Percentiles rank a stretch among this genome's conserved stretches.
Evolutionary conservation across 306 rosid species (phyloP).

Genomic region (Cucumis cinereus): DNA sequence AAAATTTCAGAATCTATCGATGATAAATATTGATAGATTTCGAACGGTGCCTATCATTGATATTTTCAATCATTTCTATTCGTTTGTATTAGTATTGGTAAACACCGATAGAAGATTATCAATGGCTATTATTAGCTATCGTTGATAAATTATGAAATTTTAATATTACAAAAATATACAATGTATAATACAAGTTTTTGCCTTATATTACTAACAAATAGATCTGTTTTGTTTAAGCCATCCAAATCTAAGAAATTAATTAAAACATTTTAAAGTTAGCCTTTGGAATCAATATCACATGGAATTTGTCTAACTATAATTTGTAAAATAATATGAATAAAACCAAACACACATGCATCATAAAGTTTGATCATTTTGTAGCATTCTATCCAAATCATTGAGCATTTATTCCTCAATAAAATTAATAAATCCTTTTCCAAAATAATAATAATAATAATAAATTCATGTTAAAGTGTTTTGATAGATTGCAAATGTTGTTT

Average conservation of each 20-base stretch:
- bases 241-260: background rate
- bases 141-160: no score
- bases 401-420: background rate
- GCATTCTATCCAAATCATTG: background rate
- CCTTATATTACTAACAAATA: no score
- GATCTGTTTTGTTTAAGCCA: background rate
- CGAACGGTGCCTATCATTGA: no score
- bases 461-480: background rate
- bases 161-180: no score
- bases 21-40: no score
- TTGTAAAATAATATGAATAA: background rate
- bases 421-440: background rate
- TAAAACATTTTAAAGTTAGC: background rate
- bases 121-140: no score
- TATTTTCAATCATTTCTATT: no score
- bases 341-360: slow-evolving; percentile 3
- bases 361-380: background rate
- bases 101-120: no score
- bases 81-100: no score
- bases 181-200: background rate
- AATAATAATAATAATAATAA: background rate
- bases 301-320: background rate
- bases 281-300: background rate
- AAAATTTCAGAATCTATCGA: no score
- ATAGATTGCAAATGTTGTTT: background rate